Evolutionary conservation across 2,329 filamentous ascomycete genomes (phyloP), one percentile per base, ranked within the genome.

Genomic region (Erysiphe pulchra): DNA sequence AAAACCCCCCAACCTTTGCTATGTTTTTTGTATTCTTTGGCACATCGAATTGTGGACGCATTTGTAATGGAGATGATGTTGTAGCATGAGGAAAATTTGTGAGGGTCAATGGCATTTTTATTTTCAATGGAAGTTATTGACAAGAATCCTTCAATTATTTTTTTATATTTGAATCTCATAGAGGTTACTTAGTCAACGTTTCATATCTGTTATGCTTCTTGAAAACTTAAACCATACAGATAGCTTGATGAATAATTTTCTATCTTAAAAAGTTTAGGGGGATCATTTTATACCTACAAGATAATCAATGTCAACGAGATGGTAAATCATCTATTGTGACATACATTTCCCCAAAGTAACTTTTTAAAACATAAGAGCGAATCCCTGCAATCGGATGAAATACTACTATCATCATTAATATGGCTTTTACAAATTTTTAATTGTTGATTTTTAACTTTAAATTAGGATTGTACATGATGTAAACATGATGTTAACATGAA

Each of bases 261-360:
- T 12, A n/a, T 34, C 4, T 34, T 3, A 12, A 9, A 2, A 34
- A 34, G 14, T 34, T 12, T 58, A 36, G 69, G 66, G 34, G 51
- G 51, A 10, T 62, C 50, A 40, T 61, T 62, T 63, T 66, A 70
- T 24, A 24, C 20, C 20, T 24, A 24, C 20, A 24, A 24, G 20
- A 24, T 6, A 6, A 6, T 24, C 3, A 3, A 24, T 24, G 20
- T 24, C 20, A 24, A 61, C 61, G 46, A 68, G 59, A 52, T 71
- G 64, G 46, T 68, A 66, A 45, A 71, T 69, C 6, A 70, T 66
- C 14, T 66, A 56, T 30, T 65, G 61, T 42, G 60, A 54, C 38
- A 56, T 60, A 16, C 56, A 65, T 53, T 67, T 66, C 46, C 55
- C 57, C 28, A 56, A 56, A 28, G 53, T 61, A 14, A 58, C 47